Base-by-base conservation (phyloP, 495 filamentous ascomycete genomes). In the Trichoderma reesei region DNA sequence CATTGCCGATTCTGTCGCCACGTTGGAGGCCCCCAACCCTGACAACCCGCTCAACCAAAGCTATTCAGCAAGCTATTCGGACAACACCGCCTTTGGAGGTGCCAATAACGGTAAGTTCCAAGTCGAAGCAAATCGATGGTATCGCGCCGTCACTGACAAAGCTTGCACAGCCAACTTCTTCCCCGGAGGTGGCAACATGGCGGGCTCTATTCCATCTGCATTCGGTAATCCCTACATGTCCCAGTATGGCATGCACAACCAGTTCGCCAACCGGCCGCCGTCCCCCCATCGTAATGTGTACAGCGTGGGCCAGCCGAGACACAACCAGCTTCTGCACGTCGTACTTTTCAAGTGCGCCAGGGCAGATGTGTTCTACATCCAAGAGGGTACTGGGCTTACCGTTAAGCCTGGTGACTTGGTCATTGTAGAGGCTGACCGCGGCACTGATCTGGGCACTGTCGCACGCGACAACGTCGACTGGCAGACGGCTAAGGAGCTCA, bases 391-490 rank as follows among this genome's bases (percentile, higher is more conserved):
- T 13, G 95, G 95, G 2, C 80, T 98, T 36, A 88, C 90, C 61
- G 88, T 96, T 62, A 93, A 91, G 65, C 83, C 83, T 37, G 95
- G 95, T 39, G 94, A 98, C 72, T 77, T 98, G 63, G 95, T 98
- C 61, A 96, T 98, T 66, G 92, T 97, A 38, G 94, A 98, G 75
- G 94, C 94, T 14, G 94, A 98, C 72, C 90, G 94, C 63, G 94
- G 94, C 20, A 95, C 90, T 9, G 95, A 98, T 71, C 84, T 98
- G 63, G 95, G 94, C 9, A 96, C 91, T n/a, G 91, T 98, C 36
- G 85, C 88, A 46, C 84, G 87, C 66, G 87, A 91, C 46, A 91
- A 93, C 68, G 83, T 97, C 42, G 87, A 89, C 33, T 88, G 90
- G 79, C 84, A 88, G 64, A 83, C 87, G 61, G 94, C 95, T 0